Evolutionary conservation across 441 rosid genomes (phyloP).

Genomic region (Theobroma grandiflorum): DNA sequence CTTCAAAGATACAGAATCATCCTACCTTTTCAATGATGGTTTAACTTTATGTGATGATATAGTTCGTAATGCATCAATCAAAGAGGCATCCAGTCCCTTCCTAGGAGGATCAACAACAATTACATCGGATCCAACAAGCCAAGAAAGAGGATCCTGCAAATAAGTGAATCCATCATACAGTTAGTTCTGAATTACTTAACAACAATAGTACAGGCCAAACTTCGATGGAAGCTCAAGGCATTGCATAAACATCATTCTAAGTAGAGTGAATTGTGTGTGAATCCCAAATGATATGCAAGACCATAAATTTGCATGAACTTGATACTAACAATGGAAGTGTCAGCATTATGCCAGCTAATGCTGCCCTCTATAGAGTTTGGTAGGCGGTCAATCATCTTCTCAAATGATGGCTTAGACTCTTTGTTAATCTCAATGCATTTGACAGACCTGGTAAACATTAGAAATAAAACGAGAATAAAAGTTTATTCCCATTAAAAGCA

Average conservation of each 20-base stretch:
- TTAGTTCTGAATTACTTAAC: constrained; percentile 22
- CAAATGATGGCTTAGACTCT: constrained; percentile 87
- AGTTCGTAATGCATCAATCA: constrained; percentile 66
- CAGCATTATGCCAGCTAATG: constrained; percentile 95
- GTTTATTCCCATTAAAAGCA: background rate
- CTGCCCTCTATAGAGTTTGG: constrained; percentile 68
- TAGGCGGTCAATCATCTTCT: constrained; percentile 82
- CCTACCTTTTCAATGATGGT: constrained; percentile 60
- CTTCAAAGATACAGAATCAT: constrained; percentile 28
- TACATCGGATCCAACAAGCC: constrained; percentile 92
- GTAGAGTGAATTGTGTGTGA: background rate
- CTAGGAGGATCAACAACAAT: constrained; percentile 94
- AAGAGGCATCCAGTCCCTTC: constrained; percentile 84
- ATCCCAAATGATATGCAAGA: constrained; percentile 7
- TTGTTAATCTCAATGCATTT: constrained; percentile 93
- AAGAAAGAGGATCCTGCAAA: constrained; percentile 83
- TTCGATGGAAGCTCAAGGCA: constrained; percentile 7
- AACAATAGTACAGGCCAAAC: background rate
- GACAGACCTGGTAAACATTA: constrained; percentile 65
- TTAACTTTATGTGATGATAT: constrained; percentile 57
- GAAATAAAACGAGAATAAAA: constrained; percentile 16
- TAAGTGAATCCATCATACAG: constrained; percentile 25
- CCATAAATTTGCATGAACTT: constrained; percentile 15
- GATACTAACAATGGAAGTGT: constrained; percentile 67
- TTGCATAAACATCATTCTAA: background rate